These are phyloP conservation scores for Podila horticola DNA, from an alignment of 192 early-diverging fungal species.

Conservation along the genomic window DNA sequence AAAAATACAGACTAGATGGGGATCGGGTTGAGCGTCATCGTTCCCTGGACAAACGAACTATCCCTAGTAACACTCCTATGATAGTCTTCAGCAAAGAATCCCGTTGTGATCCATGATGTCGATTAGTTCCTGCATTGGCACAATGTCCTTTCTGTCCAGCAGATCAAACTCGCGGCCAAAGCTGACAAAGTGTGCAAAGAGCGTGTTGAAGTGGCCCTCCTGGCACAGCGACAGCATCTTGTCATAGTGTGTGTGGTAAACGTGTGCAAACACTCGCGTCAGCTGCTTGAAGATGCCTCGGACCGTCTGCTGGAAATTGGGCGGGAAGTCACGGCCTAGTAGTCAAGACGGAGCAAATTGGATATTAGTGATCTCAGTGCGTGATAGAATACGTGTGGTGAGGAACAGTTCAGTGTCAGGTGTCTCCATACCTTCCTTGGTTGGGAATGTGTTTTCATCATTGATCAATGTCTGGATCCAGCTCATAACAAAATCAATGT, in stretches of 20 bases:
- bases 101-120: slow-evolving; percentile 56
- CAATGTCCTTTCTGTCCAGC: slow-evolving; percentile 90
- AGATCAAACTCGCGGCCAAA: slow-evolving; percentile 95
- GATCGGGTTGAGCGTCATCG: too few species aligned
- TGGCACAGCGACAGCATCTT: slow-evolving; percentile 83
- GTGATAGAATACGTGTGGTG: too few species aligned
- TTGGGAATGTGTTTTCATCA: slow-evolving; percentile 94
- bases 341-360: too few species aligned
- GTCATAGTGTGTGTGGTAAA: slow-evolving; percentile 92
- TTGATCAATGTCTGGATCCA: slow-evolving; percentile 87
- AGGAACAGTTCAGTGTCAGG: too few species aligned
- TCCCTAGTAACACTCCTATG: too few species aligned
- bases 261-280: slow-evolving; percentile 93
- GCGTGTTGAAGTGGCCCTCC: slow-evolving; percentile 93
- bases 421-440: slow-evolving; percentile 75
- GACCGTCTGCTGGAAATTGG: slow-evolving; percentile 75
- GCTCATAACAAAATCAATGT: slow-evolving; percentile 92
- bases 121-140: slow-evolving; percentile 84
- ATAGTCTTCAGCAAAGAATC: slow-evolving; percentile 26
- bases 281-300: slow-evolving; percentile 85
- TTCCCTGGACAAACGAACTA: too few species aligned
- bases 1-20: too few species aligned
- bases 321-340: slow-evolving; percentile 85
- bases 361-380: too few species aligned
- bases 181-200: slow-evolving; percentile 95